Base-by-base conservation (phyloP, 768 basidiomycete species). In the Mycena haematopus region DNA sequence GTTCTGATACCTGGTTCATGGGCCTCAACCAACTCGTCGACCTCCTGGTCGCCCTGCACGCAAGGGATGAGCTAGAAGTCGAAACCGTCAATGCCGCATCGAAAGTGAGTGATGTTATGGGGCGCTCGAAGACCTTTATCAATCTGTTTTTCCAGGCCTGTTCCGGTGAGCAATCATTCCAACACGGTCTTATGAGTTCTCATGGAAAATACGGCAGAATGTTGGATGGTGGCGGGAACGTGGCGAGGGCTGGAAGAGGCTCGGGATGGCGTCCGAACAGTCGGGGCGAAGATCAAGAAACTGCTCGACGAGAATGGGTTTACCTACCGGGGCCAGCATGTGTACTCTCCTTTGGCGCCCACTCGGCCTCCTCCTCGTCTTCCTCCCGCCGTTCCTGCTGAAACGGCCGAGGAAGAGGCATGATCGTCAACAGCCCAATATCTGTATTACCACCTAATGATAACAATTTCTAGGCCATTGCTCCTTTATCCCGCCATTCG, bases 21-120 rank as follows among this genome's bases (percentile, higher is more conserved):
- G 92, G 92, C 2, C 84, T 94, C 69, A 81, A 80, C 73, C 79
- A 84, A 13, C 80, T 93, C 29, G 85, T 91, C 29, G 92, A 93
- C 66, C 78, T 93, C 54, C 77, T 91, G 61, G 80, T 89, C 52
- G 88, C 84, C n/a, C 82, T 94, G 33, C 89, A 94, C 69, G 74
- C 77, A 31, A 79, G 84, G 55, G 78, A 80, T 24, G 89, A 91
- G 65, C 82, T 93, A 44, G 89, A 93, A 67, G 77, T 90, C n/a
- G 90, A 89, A 65, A 93, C 92, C 7, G 72, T 93, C 45, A 87
- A 86, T 69, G 86, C 83, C 44, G 90, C 90, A 8, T 87, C 86
- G 52, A 84, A 81, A 56, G 83, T 83, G 27, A 44, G 40, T 44
- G 29, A 31, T n/a, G n/a, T 13, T 42, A 38, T 38, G 24, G 31